Evolutionary conservation across 2,329 filamentous ascomycete genomes (phyloP).

Genomic region (Apiospora aurea): DNA sequence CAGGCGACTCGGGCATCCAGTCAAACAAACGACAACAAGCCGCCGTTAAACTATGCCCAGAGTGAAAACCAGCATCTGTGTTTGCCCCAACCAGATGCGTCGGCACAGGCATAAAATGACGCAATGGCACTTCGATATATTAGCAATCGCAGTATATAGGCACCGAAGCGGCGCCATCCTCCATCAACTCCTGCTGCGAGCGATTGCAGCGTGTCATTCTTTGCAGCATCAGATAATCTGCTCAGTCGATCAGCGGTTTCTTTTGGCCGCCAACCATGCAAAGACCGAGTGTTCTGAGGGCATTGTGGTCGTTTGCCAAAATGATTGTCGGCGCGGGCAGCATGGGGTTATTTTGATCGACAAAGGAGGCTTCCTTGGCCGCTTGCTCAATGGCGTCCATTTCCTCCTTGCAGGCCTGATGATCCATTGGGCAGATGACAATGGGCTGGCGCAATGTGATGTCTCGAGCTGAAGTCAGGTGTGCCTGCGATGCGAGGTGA

Average conservation of each 20-base stretch:
- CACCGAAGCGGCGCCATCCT: not conserved
- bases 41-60: not conserved
- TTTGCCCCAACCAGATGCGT: not conserved
- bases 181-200: not conserved
- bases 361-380: constrained; percentile 87
- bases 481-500: constrained; percentile 65
- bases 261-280: constrained; percentile 69
- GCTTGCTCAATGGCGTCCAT: constrained; percentile 98
- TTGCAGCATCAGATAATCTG: not conserved
- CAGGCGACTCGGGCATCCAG: not conserved
- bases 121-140: not conserved
- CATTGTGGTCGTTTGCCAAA: constrained; percentile 74
- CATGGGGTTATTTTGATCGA: constrained; percentile 91
- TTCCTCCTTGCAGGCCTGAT: constrained; percentile 95
- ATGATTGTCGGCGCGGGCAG: constrained; percentile 87
- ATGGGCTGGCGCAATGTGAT: constrained; percentile 91
- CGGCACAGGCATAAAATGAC: not conserved
- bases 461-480: constrained; percentile 86
- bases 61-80: not conserved
- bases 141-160: not conserved
- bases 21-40: not conserved
- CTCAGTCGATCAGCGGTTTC: constrained; percentile 70
- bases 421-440: constrained; percentile 93
- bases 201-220: not conserved
- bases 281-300: constrained; percentile 66